Percentiles rank a stretch among this genome's conserved stretches.
Conservation (phyloP, 1,139 yeast species). For the Yamadazyma dushanensis region DNA sequence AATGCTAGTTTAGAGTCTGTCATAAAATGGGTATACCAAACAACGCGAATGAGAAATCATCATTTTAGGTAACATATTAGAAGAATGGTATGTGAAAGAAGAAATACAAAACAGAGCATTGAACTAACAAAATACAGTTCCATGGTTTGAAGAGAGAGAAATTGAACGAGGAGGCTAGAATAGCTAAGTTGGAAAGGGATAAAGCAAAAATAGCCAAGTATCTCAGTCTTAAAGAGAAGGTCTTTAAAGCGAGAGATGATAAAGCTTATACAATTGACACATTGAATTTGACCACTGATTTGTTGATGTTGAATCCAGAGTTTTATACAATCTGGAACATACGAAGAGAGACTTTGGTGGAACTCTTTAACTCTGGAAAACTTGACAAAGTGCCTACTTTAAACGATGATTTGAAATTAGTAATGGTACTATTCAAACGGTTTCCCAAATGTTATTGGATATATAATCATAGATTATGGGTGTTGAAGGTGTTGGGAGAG, state of each 20-base stretch:
- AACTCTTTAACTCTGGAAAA: constrained; percentile 23
- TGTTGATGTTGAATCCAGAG: constrained; percentile 77
- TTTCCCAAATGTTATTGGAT: constrained; percentile 95
- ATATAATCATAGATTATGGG: constrained; percentile 93
- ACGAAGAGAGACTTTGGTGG: constrained; percentile 66
- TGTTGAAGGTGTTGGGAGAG: constrained; percentile 54
- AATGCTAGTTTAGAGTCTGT: constrained; percentile 50
- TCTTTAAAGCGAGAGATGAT: constrained; percentile 38
- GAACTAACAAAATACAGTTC: constrained; percentile 33
- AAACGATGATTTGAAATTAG: constrained; percentile 60
- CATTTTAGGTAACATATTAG: not conserved
- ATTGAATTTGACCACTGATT: constrained; percentile 47
- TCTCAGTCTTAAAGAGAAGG: constrained; percentile 40
- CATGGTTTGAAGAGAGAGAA: constrained; percentile 72
- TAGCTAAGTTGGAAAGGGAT: constrained; percentile 57
- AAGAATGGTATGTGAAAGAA: constrained; percentile 5
- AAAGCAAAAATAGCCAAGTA: constrained; percentile 54
- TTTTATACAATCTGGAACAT: constrained; percentile 89
- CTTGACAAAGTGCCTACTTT: constrained; percentile 38
- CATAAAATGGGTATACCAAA: constrained; percentile 7
- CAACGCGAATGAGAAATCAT: not conserved
- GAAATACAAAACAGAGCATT: not conserved
- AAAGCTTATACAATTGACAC: constrained; percentile 37
- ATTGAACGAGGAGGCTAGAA: constrained; percentile 56
- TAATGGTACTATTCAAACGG: constrained; percentile 56